Percentiles rank a stretch among this genome's conserved stretches.
Evolutionary conservation across 169 alveolate species (phyloP).

Genomic region (Plasmodium coatneyi): DNA sequence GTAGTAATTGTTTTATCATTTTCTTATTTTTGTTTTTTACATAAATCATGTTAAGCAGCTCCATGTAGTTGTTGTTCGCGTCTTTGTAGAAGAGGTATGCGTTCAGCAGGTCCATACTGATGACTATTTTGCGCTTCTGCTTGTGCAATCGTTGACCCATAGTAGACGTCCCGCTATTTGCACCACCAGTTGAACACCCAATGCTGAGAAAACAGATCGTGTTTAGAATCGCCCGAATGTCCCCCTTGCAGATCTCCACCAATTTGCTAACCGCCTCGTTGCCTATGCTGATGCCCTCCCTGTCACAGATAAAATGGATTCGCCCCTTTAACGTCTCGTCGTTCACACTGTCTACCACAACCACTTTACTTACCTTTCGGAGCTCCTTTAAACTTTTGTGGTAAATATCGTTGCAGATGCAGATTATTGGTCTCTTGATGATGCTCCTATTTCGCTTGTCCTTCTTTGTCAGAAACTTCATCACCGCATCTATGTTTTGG

Average conservation of each 20-base stretch:
- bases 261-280: conserved; percentile 77
- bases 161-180: no score
- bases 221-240: conserved; percentile 77
- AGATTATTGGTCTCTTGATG: conserved; percentile 93
- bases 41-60: conserved; percentile 40
- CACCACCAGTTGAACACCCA: not conserved
- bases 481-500: conserved; percentile 70
- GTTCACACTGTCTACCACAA: conserved; percentile 80
- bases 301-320: conserved; percentile 76
- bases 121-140: not conserved
- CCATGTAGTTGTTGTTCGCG: conserved; percentile 48
- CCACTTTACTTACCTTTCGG: conserved; percentile 81
- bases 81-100: conserved; percentile 38
- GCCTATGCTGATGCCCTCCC: conserved; percentile 76
- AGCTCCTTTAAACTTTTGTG: conserved; percentile 83
- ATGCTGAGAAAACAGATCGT: conserved; percentile 60
- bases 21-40: conserved; percentile 57
- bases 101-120: conserved; percentile 13
- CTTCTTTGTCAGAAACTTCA: conserved; percentile 73
- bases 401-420: conserved; percentile 95
- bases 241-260: conserved; percentile 78
- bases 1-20: not conserved
- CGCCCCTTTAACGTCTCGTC: conserved; percentile 73
- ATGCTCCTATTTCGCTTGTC: conserved; percentile 44
- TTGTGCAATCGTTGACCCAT: not conserved